Evolutionary conservation across 2,329 filamentous ascomycete species (phyloP), one percentile per base, ranked within the genome.

Genomic region (Penicillium olsonii): DNA sequence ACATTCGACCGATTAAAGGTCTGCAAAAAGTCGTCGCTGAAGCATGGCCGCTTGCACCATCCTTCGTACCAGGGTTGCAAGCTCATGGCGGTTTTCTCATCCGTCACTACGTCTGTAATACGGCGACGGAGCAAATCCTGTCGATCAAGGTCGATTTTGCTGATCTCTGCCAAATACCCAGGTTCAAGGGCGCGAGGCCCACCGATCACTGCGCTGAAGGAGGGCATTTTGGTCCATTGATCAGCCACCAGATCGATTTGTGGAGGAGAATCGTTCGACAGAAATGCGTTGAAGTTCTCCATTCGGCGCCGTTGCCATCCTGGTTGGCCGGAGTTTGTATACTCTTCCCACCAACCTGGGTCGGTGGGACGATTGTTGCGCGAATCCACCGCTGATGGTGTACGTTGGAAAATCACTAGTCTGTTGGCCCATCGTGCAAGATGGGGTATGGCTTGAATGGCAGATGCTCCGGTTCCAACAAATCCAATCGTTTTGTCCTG

Each of bases 11-110:
- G 62, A 66, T 87, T 87, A 75, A 87, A 87, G 0, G 77, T 57
- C 2, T 72, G 60, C 0, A 87, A 74, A 15, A 62, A 66, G 5
- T 77, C 74, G 57, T 86, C 81, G 65, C 82, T 81, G 66, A 85
- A 86, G 34, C 73, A 78, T 0, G 84, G 83, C 0, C 84, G 77
- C 64, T 87, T 87, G 71, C 84, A 87, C 76, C 79, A 84, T 0
- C 68, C 67, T 0, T 79, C 76, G 59, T 86, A 87, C 79, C 80
- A 84, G 0, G 82, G 71, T 60, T 83, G 81, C 6, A 86, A 72
- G 2, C 66, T 73, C 22, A 74, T 72, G 0, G 83, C 83, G 0
- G 76, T 81, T 1, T 63, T 65, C 10, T 66, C 64, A 55, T 85
- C 76, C 31, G 76, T 65, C n/a, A 87, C 82, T n/a, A 78, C 64